Evolutionary conservation across 768 basidiomycete genomes (phyloP), one percentile per base, ranked within the genome.

Genomic region (Collybia sordida): DNA sequence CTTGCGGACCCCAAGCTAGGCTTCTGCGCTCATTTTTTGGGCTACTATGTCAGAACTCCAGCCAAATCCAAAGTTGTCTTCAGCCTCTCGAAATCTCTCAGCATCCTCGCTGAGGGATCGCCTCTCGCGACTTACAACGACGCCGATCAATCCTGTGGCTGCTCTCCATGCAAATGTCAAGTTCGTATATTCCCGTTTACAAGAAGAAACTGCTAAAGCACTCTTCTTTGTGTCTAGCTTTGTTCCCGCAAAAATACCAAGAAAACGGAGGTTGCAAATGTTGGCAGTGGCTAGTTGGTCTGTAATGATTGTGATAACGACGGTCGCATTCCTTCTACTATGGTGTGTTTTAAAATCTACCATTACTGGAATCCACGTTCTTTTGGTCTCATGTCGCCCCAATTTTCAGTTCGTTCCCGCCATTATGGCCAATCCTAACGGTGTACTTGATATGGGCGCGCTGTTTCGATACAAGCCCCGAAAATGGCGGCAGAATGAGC

Each of bases 271-370:
- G 59, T 65, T 96, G 51, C 95, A 98, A 72, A 98, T 90, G 58
- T 73, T 93, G 55, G 87, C 82, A 0, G 96, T 98, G 40, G 90
- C 94, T 14, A 56, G 85, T 45, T 96, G 91, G 93, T 90, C 90
- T 23, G 81, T 87, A n/a, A 71, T 86, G 65, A 83, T 97, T 45
- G 78, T 89, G 2, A 74, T 88, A 49, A 78, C 79, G 17, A 65
- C 81, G 12, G 79, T 79, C 56, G 45, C 80, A 37, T 97, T 93
- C 72, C 73, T 96, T 27, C 62, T 89, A n/a, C 75, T 94, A 39
- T 87, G 90, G 95, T 94, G 61, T 62, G 88, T 77, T 14, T 6
- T 3, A 12, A 6, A 6, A 11, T 38, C 21, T 41, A 25, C 12
- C 6, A 34, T 31, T 38, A 28, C n/a, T 21, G 24, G 9, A 14